These are phyloP conservation scores for Ophiostoma quercus DNA, from an alignment of 2,329 filamentous ascomycete species.

Conservation along the genomic window DNA sequence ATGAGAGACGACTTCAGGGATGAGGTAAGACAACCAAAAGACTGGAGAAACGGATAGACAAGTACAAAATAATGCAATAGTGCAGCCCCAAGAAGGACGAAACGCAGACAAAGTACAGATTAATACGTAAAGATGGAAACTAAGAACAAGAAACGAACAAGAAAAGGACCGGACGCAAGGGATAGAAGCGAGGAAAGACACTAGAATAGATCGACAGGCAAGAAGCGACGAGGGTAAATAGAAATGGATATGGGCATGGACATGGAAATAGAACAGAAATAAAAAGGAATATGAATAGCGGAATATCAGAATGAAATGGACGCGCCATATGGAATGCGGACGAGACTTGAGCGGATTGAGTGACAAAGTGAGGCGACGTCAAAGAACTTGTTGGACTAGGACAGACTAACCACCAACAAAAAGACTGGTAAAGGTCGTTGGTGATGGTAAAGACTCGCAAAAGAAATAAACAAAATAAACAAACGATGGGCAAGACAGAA, in stretches of 20 bases:
- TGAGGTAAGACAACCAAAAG: slow-evolving; percentile 8
- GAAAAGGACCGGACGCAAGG: background rate
- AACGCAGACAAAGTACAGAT: background rate
- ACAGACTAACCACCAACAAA: slow-evolving; percentile 7
- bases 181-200: slow-evolving; percentile 9
- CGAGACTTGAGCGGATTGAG: background rate
- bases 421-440: background rate
- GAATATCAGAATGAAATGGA: background rate
- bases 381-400: background rate
- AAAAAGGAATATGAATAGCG: background rate
- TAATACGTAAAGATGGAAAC: background rate
- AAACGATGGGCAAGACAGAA: slow-evolving; percentile 2
- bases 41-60: background rate
- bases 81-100: background rate
- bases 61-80: slow-evolving; percentile 2
- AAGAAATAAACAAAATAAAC: background rate
- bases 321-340: background rate
- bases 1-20: slow-evolving; percentile 5
- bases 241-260: background rate
- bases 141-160: background rate
- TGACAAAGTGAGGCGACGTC: background rate
- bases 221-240: background rate
- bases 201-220: slow-evolving; percentile 10
- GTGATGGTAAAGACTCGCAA: background rate
- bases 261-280: background rate